Percentiles rank a stretch among this genome's conserved stretches.
These are phyloP conservation scores for Tylopilus orsonianus DNA, from an alignment of 1,284 basidiomycete genomes.

Conservation along the genomic window DNA sequence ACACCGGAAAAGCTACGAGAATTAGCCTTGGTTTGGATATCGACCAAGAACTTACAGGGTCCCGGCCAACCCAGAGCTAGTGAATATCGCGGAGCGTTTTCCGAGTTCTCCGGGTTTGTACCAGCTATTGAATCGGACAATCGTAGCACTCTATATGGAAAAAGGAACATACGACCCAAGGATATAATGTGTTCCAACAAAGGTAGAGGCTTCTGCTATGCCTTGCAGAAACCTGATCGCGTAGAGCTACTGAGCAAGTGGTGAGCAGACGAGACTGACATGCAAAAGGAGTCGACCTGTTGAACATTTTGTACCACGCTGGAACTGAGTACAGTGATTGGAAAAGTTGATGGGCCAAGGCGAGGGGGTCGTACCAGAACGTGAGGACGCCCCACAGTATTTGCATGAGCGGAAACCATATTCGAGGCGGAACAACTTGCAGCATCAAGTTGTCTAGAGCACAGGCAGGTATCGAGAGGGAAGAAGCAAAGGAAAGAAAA, in stretches of 20 bases:
- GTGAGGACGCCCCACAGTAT: conserved; percentile 65
- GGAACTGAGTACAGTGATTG: conserved; percentile 40
- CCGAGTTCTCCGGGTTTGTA: conserved; percentile 69
- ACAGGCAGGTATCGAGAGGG: neutral
- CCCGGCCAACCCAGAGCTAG: conserved; percentile 63
- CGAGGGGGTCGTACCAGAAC: conserved; percentile 46
- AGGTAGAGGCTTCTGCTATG: conserved; percentile 70
- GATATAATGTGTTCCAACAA: conserved; percentile 74
- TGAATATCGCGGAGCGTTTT: conserved; percentile 72
- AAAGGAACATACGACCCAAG: conserved; percentile 56
- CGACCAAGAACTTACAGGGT: conserved; percentile 47
- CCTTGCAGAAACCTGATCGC: conserved; percentile 76
- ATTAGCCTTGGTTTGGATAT: conserved; percentile 1
- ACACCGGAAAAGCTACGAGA: conserved; percentile 65
- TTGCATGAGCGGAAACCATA: conserved; percentile 68
- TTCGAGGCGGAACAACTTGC: conserved; percentile 57
- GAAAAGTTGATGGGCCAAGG: neutral
- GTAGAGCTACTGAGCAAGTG: conserved; percentile 49
- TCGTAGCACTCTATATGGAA: neutral
- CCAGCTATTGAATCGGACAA: conserved; percentile 46
- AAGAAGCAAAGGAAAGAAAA: neutral
- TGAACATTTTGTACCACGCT: conserved; percentile 54
- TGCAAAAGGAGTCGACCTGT: conserved; percentile 39
- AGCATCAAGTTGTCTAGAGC: conserved; percentile 60
- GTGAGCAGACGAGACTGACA: conserved; percentile 5